Conservation (phyloP, 2,329 filamentous ascomycete species). For the Verticillium isaacii region DNA sequence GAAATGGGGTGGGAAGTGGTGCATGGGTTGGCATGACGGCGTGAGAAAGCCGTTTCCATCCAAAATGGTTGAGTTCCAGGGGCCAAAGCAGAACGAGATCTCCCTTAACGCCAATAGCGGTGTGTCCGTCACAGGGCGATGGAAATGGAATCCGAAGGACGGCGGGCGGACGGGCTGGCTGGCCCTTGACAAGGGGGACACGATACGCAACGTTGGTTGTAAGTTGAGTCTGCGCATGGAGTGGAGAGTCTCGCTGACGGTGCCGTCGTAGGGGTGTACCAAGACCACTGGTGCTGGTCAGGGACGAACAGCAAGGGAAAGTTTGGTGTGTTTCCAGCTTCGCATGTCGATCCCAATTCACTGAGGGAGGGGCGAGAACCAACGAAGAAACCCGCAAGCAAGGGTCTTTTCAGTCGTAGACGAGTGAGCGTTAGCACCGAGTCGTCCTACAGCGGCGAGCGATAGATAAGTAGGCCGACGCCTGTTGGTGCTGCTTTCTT, state of each 20-base stretch:
- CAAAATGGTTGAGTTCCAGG: constrained; percentile 20
- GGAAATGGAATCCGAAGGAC: constrained; percentile 23
- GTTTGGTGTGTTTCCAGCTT: constrained; percentile 32
- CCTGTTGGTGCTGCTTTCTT: neutral
- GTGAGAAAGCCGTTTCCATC: constrained; percentile 20
- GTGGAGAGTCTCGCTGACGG: neutral
- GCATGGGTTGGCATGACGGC: constrained; percentile 27
- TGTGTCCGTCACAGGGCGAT: constrained; percentile 18
- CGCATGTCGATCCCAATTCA: constrained; percentile 25
- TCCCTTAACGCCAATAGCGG: constrained; percentile 4
- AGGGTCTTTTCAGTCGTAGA: neutral
- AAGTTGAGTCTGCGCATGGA: neutral
- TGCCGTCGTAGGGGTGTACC: constrained; percentile 19
- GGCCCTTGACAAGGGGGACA: constrained; percentile 39
- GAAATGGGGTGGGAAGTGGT: constrained; percentile 28
- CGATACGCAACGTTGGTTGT: constrained; percentile 41
- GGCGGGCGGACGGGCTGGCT: constrained; percentile 10
- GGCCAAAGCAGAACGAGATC: constrained; percentile 15
- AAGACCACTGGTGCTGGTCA: constrained; percentile 36
- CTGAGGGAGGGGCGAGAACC: constrained; percentile 2
- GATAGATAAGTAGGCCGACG: neutral
- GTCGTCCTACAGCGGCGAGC: neutral
- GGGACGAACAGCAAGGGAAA: constrained; percentile 31
- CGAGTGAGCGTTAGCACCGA: constrained; percentile 2
- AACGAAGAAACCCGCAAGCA: neutral